Percentiles rank a stretch among this genome's conserved stretches.
phyloP scores from a whole-genome alignment of 1,284 basidiomycete genomes.

The Trichosporon asahii region DNA sequence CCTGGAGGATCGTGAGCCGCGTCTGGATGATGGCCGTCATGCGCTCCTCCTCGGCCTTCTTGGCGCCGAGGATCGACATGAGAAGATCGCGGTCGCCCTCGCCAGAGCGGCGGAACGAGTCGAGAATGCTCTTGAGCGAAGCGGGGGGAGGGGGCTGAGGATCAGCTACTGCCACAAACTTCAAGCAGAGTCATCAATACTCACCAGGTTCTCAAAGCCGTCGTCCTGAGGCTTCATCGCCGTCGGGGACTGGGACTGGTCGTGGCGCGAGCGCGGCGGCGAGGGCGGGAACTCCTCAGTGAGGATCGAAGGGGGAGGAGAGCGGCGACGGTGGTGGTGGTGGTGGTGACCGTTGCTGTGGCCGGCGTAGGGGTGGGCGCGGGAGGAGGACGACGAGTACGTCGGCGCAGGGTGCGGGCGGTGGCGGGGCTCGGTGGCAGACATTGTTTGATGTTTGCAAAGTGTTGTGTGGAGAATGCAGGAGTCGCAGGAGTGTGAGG shows the following conservation, averaged over 20 bases:
- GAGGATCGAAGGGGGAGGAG: background rate
- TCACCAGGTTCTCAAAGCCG: conserved; percentile 50
- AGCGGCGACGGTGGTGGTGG: conserved; percentile 11
- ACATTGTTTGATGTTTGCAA: too few species aligned
- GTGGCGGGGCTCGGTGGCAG: conserved; percentile 4
- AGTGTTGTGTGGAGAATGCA: background rate
- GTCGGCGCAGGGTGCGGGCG: conserved; percentile 18
- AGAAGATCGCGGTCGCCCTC: conserved; percentile 86
- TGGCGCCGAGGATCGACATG: conserved; percentile 79
- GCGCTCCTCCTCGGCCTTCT: conserved; percentile 73
- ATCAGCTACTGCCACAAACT: background rate
- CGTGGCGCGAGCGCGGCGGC: conserved; percentile 42
- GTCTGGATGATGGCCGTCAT: conserved; percentile 49
- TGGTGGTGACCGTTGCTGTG: background rate
- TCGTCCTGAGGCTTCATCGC: conserved; percentile 32
- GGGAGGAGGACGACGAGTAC: conserved; percentile 8
- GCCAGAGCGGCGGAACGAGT: conserved; percentile 74
- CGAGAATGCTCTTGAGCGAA: conserved; percentile 73
- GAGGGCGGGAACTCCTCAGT: conserved; percentile 34
- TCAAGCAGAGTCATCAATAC: conserved; percentile 20
- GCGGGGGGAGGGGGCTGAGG: conserved; percentile 60
- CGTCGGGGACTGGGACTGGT: conserved; percentile 36
- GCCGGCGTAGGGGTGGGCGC: conserved; percentile 22
- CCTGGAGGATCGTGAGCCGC: conserved; percentile 47
- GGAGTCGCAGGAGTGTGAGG: background rate